Conservation (phyloP, 164 flowering plant genomes). For the Vitis rupestris region DNA sequence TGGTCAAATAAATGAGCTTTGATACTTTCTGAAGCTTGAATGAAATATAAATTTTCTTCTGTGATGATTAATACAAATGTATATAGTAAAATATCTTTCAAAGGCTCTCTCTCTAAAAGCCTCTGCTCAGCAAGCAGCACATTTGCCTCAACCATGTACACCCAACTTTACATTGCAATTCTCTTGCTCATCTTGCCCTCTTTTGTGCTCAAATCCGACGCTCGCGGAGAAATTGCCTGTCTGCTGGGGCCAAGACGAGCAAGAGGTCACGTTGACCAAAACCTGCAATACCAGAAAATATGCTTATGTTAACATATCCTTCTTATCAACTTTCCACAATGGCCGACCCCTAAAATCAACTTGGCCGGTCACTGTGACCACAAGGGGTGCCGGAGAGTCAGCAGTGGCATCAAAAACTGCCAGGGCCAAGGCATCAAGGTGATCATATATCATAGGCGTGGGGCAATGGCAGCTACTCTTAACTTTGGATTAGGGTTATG, state of each 20-base stretch:
- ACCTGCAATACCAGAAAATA: conserved; percentile 18
- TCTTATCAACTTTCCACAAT: conserved; percentile 14
- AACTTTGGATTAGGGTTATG: too few relatives aligned
- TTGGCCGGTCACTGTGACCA: conserved; percentile 21
- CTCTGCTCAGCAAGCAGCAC: too few relatives aligned
- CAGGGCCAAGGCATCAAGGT: conserved; percentile 15
- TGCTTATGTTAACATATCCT: conserved; percentile 18
- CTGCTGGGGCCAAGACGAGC: conserved; percentile 21
- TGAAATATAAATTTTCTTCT: too few relatives aligned
- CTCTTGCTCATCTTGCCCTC: not conserved
- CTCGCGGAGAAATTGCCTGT: conserved; percentile 9
- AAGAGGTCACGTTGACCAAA: conserved; percentile 8
- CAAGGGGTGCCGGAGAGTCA: conserved; percentile 6
- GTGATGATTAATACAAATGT: too few relatives aligned
- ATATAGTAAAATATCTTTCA: too few relatives aligned
- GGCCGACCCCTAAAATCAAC: conserved; percentile 15
- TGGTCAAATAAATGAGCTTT: too few relatives aligned
- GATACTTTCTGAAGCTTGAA: too few relatives aligned
- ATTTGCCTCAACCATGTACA: too few relatives aligned
- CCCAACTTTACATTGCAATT: too few relatives aligned
- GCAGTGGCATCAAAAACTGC: conserved; percentile 12
- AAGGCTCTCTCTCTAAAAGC: too few relatives aligned
- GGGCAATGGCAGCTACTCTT: conserved; percentile 13
- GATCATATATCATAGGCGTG: conserved; percentile 13
- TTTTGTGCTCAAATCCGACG: not conserved